Conservation (phyloP, 1,284 basidiomycete genomes). For the Ganoderma lucidum region DNA sequence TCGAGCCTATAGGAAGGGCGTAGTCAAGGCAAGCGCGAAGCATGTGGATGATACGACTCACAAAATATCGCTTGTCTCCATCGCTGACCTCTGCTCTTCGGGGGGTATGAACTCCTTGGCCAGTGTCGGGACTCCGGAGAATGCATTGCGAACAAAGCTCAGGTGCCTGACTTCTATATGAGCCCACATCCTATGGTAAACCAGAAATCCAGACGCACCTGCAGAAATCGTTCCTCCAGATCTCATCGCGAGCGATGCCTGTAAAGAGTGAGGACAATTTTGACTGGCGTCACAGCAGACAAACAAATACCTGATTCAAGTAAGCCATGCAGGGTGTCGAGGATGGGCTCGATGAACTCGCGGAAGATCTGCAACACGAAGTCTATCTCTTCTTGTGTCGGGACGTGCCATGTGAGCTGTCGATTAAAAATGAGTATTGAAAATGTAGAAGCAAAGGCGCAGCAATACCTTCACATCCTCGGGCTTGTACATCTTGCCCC, state of each 20-base stretch:
- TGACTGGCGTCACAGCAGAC: constrained; percentile 25
- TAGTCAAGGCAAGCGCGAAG: background rate
- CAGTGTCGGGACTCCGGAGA: constrained; percentile 72
- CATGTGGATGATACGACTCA: constrained; percentile 42
- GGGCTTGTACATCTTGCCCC: constrained; percentile 76
- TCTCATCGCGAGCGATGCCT: constrained; percentile 56
- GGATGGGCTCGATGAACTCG: constrained; percentile 73
- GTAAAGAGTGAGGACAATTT: constrained; percentile 26
- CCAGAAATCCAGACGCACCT: constrained; percentile 51
- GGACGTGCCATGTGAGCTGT: constrained; percentile 86
- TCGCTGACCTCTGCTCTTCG: constrained; percentile 50
- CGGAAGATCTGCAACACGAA: constrained; percentile 81
- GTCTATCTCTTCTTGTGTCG: constrained; percentile 71
- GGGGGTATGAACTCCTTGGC: constrained; percentile 57
- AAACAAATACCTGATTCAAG: constrained; percentile 55
- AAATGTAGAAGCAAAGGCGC: background rate
- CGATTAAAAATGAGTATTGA: background rate
- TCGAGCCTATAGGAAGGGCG: constrained; percentile 54
- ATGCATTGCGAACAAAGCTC: constrained; percentile 72
- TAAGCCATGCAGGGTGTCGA: constrained; percentile 68
- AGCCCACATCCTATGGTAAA: background rate
- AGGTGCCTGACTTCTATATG: constrained; percentile 55
- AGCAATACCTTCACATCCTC: constrained; percentile 63
- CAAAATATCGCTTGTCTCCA: constrained; percentile 67
- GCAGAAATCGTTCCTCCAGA: constrained; percentile 93